Evolutionary conservation across 108 stramenopile species (phyloP), one percentile per base, ranked within the genome.

Genomic region (Aurantiochytrium sp.): DNA sequence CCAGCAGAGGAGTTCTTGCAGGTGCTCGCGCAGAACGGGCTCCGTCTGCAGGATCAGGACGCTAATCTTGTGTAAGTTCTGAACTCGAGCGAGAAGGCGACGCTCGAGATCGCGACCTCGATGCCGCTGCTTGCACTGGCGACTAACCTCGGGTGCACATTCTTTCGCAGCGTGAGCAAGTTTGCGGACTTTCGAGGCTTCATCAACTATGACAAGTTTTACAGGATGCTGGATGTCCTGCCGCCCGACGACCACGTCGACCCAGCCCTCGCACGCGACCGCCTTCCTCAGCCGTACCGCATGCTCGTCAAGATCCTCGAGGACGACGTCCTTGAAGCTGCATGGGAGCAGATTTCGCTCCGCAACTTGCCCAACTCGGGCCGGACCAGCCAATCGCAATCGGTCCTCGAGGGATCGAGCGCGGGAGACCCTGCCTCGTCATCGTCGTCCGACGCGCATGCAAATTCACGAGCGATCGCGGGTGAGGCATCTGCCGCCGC

Each of bases 241-340:
- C 73, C 73, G 0, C 73, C 73, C 27, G 45, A 41, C 6, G 73
- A 81, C 45, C 30, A 81, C 30, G 73, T 48, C 42, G 45, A 81
- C 24, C 73, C 73, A 12, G 6, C 42, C 39, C 2, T 81, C 10
- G 12, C 42, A 12, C n/a, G n/a, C 12, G 73, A 48, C 12, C 39
- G 42, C 12, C 45, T 81, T 12, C 73, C 73, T 6, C 73, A 81
- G 30, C 73, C 73, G 39, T 81, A 81, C 24, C 73, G 73, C 12
- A 81, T 81, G 73, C n/a, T 81, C 32, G 42, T 81, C 19, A 81
- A 81, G n/a, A 81, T 81, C 32, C 73, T 81, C 12, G 73, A 81
- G 24, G 73, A 81, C n/a, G 15, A 41, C 2, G 42, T 81, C 8
- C 15, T 81, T n/a, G 73, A 81, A 19, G 39, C 45, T 41, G 39